Conservation (phyloP, 1,284 basidiomycete species). For the Schizophyllum commune region DNA sequence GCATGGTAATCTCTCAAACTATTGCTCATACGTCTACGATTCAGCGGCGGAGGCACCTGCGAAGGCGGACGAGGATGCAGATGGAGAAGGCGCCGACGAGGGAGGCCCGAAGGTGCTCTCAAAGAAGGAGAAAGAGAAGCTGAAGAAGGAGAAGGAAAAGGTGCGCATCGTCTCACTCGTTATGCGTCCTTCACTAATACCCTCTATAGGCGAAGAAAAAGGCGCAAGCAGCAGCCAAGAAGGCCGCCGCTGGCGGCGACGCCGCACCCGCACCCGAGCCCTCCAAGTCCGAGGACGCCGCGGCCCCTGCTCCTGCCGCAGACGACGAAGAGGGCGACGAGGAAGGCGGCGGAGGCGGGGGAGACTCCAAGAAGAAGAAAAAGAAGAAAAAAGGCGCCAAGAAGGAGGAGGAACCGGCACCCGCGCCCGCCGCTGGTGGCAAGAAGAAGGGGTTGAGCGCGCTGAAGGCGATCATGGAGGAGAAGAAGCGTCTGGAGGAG, state of each 20-base stretch:
- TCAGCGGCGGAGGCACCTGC: constrained; percentile 10
- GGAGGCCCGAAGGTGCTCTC: constrained; percentile 58
- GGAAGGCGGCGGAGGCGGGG: constrained; percentile 49
- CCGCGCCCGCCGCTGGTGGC: constrained; percentile 32
- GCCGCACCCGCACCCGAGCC: constrained; percentile 16
- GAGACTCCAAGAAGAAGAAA: constrained; percentile 68
- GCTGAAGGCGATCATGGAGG: constrained; percentile 80
- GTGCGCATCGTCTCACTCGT: constrained; percentile 26
- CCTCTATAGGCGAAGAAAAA: constrained; percentile 83
- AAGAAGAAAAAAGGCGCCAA: constrained; percentile 88
- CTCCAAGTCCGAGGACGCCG: constrained; percentile 19
- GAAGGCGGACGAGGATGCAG: constrained; percentile 24
- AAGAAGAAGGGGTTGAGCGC: constrained; percentile 74
- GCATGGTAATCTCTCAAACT: background rate
- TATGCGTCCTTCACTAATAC: constrained; percentile 2
- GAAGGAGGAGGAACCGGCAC: constrained; percentile 57
- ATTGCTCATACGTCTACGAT: background rate
- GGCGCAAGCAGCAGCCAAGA: constrained; percentile 85
- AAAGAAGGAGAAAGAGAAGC: constrained; percentile 90
- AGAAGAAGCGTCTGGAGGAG: constrained; percentile 82
- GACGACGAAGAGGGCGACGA: constrained; percentile 41
- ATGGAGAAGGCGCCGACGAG: constrained; percentile 37
- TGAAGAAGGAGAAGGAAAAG: constrained; percentile 95
- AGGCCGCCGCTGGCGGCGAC: constrained; percentile 33
- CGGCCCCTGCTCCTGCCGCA: constrained; percentile 21